Conservation (phyloP, 2,329 filamentous ascomycete species). For the Aspergillus sp. region DNA sequence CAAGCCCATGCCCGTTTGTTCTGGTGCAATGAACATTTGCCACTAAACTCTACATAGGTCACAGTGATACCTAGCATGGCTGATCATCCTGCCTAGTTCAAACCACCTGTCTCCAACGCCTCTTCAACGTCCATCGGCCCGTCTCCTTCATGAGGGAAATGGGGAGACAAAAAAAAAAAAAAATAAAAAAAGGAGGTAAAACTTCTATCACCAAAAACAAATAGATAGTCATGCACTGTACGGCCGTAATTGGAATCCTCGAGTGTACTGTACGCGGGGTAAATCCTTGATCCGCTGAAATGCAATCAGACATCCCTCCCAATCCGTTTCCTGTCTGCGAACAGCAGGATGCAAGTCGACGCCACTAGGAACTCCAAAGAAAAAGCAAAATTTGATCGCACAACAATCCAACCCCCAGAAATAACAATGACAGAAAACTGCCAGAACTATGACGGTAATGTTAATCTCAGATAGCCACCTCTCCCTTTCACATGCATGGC, state of each 20-base stretch:
- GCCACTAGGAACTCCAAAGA: constrained; percentile 15
- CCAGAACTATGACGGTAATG: constrained; percentile 4
- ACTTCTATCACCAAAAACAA: not conserved
- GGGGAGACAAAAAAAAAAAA: not conserved
- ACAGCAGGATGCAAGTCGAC: constrained; percentile 12
- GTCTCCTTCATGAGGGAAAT: no score
- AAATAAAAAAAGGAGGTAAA: not conserved
- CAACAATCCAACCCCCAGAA: not conserved
- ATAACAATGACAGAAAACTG: constrained; percentile 2
- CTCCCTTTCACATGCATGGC: constrained; percentile 15
- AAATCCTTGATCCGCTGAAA: constrained; percentile 21
- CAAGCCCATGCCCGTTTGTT: not conserved
- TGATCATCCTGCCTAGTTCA: not conserved
- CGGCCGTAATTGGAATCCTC: constrained; percentile 7
- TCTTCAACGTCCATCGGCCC: not conserved
- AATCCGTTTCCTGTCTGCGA: constrained; percentile 10
- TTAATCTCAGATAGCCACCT: constrained; percentile 17
- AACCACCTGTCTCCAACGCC: not conserved
- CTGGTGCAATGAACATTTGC: not conserved
- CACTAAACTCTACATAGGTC: no score
- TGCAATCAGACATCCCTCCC: constrained; percentile 25
- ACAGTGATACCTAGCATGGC: not conserved
- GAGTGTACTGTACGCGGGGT: constrained; percentile 12
- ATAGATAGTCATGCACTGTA: not conserved
- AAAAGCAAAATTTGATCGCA: not conserved